Base-by-base conservation (phyloP, 2,329 filamentous ascomycete species). In the Aspergillus quadricinctus region DNA sequence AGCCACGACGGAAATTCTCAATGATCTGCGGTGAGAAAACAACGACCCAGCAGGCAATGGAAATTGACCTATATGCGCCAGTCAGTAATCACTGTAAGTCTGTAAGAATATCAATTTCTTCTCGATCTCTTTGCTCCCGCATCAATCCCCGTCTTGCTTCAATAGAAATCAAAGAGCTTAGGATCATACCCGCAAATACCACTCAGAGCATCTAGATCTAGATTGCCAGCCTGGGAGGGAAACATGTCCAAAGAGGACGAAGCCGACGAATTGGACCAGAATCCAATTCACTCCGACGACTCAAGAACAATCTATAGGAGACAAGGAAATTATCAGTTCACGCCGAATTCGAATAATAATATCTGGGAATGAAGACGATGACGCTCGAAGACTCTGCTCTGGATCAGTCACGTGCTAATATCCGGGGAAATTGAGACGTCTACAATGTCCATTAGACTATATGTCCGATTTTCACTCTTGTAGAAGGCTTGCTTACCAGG, bases 1-100 rank as follows among this genome's bases (percentile, higher is more conserved):
- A 95, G 63, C 84, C 80, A 55, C 92, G 85, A 61, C 87, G 87
- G 77, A 96, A 97, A 71, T 97, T 97, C 69, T 96, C 91, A 65
- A 96, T 88, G 66, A 99, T 97, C 66, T 99, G 94, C 2, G 94
- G 94, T 0, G 91, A 94, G 78, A 97, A 99, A 56, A 99, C 94
- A 37, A 97, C 90, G 56, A 97, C 89, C 94, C 94, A 97, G 72
- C 92, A 97, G 51, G 92, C 92, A 70, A 99, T 97, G 48, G 91
- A 96, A 64, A 99, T 92, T 8, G 92, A 96, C 37, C 92, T 90
- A 57, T 52, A 48, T 60, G 52, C 57, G 52, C n/a, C 10, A 52
- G 31, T 28, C 25, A 50, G 21, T 11, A 40, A 56, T 52, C 45
- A 61, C 19, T 35, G 23, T 11, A 21, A 40, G 6, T 60, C 19